phyloP scores from a whole-genome alignment of 352 stramenopile species.

The Phytophthora sansomeana region DNA sequence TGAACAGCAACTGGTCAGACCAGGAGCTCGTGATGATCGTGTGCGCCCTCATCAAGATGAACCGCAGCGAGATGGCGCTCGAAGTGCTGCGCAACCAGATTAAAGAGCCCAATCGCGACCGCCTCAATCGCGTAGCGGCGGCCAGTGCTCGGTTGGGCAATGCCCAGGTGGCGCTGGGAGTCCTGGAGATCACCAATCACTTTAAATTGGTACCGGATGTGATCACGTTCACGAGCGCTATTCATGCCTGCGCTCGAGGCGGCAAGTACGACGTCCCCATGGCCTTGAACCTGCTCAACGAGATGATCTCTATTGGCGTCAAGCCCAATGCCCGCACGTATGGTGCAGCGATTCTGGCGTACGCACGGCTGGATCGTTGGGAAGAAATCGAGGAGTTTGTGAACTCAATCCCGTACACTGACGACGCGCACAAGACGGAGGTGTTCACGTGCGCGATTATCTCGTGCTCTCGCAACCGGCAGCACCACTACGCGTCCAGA shows the following conservation, averaged over 20 bases:
- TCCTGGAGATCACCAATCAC: conserved; percentile 76
- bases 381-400: conserved; percentile 75
- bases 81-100: conserved; percentile 74
- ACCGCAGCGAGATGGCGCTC: conserved; percentile 63
- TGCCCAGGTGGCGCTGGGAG: conserved; percentile 64
- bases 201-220: conserved; percentile 73
- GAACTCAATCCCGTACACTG: conserved; percentile 62
- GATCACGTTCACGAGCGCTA: conserved; percentile 82
- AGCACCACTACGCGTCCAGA: conserved; percentile 65
- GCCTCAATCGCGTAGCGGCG: conserved; percentile 74
- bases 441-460: conserved; percentile 83
- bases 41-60: conserved; percentile 77
- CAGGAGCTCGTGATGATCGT: conserved; percentile 84
- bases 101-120: conserved; percentile 52
- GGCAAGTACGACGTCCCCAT: conserved; percentile 51
- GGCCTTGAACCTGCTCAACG: conserved; percentile 75
- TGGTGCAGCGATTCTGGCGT: conserved; percentile 71
- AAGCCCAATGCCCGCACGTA: conserved; percentile 81
- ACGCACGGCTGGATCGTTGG: conserved; percentile 73
- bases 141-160: conserved; percentile 76
- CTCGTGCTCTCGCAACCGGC: conserved; percentile 74
- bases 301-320: conserved; percentile 72
- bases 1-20: conserved; percentile 67
- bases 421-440: conserved; percentile 62
- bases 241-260: conserved; percentile 79